Evolutionary conservation across 2,329 filamentous ascomycete genomes (phyloP), one percentile per base, ranked within the genome.

Genomic region (Trichophyton rubrum): DNA sequence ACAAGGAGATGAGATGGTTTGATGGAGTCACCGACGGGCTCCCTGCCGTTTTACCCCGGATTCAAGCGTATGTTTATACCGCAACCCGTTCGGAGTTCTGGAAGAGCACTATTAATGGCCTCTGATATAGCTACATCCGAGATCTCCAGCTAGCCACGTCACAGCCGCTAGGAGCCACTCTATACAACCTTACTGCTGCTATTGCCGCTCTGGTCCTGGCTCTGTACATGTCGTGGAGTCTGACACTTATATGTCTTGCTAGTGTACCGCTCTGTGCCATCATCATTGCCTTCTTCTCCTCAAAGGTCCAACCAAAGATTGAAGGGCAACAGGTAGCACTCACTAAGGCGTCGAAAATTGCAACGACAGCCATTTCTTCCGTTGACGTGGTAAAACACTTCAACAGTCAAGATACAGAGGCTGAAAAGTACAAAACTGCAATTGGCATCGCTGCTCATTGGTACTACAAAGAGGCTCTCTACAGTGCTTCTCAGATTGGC

Each of bases 301-400:
- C 77, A 1, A 79, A 77, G 41, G 78, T 93, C 40, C 82, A 86
- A 38, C 75, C 80, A 2, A 84, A 84, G 9, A 85, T 92, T n/a
- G 78, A 82, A 63, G 76, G 76, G 1, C 90, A 96, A 67, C 85
- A 87, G 61, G 72, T 74, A 1, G 81, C 85, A 60, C 80, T 96
- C 0, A 82, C 82, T 1, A 75, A 80, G 56, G 89, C 89, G 0
- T 85, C 90, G 0, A 92, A 89, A 67, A 78, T 85, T 60, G 82
- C 85, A 0, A 85, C 83, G 8, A 86, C 84, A 9, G 85, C 89
- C 0, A 80, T 95, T 8, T 78, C 79, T 1, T 85, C 83, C 2
- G 92, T 96, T 43, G 89, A 95, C 63, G 82, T 88, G 0, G 89
- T 97, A 68, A 96, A 96, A 70, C 86, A 85, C 59, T 91, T 88